Evolutionary conservation across 2,329 filamentous ascomycete genomes (phyloP).

Genomic region (Aspergillus neoniger): DNA sequence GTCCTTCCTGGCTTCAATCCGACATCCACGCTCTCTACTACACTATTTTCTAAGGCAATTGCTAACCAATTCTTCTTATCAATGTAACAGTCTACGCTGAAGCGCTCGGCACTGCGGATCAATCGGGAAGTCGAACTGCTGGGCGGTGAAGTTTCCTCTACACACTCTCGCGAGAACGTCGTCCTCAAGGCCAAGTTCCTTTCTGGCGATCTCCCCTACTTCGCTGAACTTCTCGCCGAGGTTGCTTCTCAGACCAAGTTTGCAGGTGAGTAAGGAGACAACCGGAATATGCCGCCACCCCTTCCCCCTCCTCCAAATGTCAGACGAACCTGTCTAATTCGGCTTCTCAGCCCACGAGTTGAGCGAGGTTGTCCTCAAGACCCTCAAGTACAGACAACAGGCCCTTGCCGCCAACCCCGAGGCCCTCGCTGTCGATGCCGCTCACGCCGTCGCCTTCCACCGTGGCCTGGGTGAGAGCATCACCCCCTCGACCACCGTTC

Average conservation of each 20-base stretch:
- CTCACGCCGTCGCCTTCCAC: conserved; percentile 87
- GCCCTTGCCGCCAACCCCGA: conserved; percentile 63
- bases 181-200: conserved; percentile 94
- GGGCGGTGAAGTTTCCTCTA: conserved; percentile 82
- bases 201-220: conserved; percentile 93
- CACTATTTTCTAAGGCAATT: not conserved
- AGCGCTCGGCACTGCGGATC: conserved; percentile 88
- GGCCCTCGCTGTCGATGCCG: conserved; percentile 79
- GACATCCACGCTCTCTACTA: not conserved
- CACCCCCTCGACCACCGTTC: conserved; percentile 69
- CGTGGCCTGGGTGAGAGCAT: conserved; percentile 81
- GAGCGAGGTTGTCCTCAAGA: conserved; percentile 78
- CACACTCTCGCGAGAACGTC: conserved; percentile 90
- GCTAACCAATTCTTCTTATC: conserved; percentile 17
- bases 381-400: conserved; percentile 77
- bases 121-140: conserved; percentile 93
- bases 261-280: conserved; percentile 54
- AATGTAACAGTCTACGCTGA: conserved; percentile 74
- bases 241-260: conserved; percentile 87
- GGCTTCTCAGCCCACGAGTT: conserved; percentile 74
- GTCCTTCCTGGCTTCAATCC: conserved; percentile 30
- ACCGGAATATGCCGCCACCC: not conserved
- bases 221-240: conserved; percentile 91
- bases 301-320: not conserved
- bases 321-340: conserved; percentile 16